Evolutionary conservation across 2,329 filamentous ascomycete genomes (phyloP).

Genomic region (Colletotrichum sp.): DNA sequence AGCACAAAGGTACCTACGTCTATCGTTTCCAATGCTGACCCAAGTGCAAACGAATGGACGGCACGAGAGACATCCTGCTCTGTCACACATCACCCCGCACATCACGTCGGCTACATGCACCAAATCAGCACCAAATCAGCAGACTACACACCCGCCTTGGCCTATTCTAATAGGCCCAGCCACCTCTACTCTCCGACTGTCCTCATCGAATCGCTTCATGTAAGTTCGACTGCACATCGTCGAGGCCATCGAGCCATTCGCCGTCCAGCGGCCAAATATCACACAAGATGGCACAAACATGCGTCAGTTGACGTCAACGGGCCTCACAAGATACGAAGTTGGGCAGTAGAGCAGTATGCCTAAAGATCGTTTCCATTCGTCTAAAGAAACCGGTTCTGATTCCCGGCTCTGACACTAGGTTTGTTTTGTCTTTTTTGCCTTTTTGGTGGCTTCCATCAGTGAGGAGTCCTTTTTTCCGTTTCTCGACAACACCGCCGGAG

Average conservation of each 20-base stretch:
- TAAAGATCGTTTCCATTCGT: constrained; percentile 7
- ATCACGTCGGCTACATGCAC: background rate
- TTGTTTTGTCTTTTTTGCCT: background rate
- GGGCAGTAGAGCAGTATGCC: background rate
- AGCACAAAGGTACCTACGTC: background rate
- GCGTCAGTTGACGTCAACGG: background rate
- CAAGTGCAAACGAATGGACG: background rate
- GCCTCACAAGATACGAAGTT: background rate
- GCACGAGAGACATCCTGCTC: background rate
- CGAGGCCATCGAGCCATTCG: background rate
- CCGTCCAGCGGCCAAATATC: background rate
- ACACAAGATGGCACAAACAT: background rate
- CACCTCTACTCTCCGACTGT: background rate
- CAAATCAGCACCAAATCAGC: background rate
- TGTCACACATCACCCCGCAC: background rate
- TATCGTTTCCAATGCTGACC: background rate
- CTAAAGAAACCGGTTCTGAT: background rate
- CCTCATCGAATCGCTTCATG: background rate
- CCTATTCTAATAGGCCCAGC: background rate
- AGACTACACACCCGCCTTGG: background rate
- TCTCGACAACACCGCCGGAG: background rate
- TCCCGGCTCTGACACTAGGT: background rate
- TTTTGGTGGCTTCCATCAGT: background rate
- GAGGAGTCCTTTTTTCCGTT: background rate
- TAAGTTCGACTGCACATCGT: background rate